Evolutionary conservation across 164 flowering plant genomes (phyloP).

Genomic region (Stephania yunnanensis): DNA sequence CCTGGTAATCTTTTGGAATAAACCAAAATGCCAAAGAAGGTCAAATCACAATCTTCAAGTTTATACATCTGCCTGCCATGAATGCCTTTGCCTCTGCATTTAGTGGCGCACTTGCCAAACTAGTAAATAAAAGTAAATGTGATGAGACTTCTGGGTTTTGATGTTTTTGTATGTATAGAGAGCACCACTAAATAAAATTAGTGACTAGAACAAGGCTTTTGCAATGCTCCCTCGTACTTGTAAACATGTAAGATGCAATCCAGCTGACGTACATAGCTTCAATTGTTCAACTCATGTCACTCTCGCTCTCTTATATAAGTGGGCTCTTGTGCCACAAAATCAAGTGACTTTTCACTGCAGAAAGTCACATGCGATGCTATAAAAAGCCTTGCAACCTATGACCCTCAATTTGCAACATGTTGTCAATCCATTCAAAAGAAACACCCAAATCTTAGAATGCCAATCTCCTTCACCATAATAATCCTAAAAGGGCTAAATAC

Average conservation of each 20-base stretch:
- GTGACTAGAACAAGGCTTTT: background rate
- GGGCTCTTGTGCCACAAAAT: background rate
- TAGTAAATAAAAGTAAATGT: background rate
- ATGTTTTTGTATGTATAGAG: background rate
- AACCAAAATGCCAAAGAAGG: conserved; percentile 4
- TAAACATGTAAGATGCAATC: background rate
- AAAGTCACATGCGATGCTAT: background rate
- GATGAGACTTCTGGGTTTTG: background rate
- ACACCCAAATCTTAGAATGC: background rate
- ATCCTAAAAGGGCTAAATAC: background rate
- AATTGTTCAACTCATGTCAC: background rate
- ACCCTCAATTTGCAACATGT: background rate
- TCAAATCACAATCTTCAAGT: conserved; percentile 17
- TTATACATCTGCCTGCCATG: conserved; percentile 12
- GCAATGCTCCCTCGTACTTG: conserved; percentile 1
- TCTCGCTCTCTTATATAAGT: background rate
- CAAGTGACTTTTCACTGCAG: background rate
- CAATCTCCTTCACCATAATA: no score
- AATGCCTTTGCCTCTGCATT: background rate
- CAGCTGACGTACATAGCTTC: background rate
- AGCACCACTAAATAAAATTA: background rate
- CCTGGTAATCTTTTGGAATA: background rate
- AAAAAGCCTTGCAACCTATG: background rate
- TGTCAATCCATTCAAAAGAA: background rate
- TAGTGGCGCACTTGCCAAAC: background rate